phyloP scores from a whole-genome alignment of 2,329 filamentous ascomycete genomes.

The Paecilomyces sp. region DNA sequence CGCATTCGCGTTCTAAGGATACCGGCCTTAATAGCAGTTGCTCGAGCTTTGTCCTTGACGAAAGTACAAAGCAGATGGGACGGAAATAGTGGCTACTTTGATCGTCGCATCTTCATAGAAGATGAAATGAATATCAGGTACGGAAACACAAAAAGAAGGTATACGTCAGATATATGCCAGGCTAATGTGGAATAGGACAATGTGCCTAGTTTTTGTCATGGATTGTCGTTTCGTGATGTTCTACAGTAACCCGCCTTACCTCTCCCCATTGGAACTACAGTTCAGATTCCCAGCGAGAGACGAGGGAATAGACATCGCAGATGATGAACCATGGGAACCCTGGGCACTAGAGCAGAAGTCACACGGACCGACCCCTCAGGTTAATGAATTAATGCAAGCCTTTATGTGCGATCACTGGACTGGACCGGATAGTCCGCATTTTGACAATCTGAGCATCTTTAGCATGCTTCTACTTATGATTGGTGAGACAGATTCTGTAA shows the following conservation, averaged over 20 bases:
- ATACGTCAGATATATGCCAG: not conserved
- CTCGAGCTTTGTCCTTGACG: not conserved
- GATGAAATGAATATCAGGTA: not conserved
- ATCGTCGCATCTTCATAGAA: not conserved
- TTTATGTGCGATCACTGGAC: not conserved
- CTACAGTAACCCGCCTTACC: not conserved
- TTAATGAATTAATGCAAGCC: not conserved
- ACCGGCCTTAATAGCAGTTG: not conserved
- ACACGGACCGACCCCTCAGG: not conserved
- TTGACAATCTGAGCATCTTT: not conserved
- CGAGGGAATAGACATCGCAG: not conserved
- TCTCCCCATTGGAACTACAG: not conserved
- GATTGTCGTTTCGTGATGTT: not conserved
- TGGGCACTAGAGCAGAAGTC: not conserved
- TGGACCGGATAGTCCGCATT: not conserved
- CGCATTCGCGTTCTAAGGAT: not conserved
- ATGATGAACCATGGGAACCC: not conserved
- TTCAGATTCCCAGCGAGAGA: not conserved
- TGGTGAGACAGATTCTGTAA: not conserved
- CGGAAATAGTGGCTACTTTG: not conserved
- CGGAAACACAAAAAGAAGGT: not conserved
- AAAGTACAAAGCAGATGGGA: not conserved
- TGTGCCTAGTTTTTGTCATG: not conserved
- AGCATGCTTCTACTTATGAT: not conserved
- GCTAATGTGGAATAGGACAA: not conserved